Conservation (phyloP, 768 basidiomycete species). For the Termitomyces sp. region DNA sequence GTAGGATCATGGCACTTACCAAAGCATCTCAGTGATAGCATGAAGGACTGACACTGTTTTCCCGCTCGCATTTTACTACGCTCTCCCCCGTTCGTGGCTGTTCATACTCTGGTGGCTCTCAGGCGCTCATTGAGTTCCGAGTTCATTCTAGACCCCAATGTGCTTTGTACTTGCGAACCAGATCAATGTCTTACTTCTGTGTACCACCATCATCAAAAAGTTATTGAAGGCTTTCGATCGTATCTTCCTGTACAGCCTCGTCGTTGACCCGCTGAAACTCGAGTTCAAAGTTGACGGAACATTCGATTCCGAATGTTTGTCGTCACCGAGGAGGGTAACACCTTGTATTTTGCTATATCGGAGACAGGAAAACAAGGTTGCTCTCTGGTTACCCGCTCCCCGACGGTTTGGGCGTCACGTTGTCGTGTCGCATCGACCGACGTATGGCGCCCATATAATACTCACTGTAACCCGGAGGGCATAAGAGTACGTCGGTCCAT, state of each 20-base stretch:
- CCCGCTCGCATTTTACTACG: too few relatives aligned
- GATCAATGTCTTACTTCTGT: neutral
- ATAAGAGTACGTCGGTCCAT: neutral
- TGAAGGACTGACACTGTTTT: too few relatives aligned
- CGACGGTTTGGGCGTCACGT: neutral
- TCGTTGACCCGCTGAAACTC: slow-evolving; percentile 2
- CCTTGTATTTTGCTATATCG: neutral
- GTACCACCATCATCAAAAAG: neutral
- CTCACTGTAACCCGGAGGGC: neutral
- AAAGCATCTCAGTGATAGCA: neutral
- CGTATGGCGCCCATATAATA: neutral
- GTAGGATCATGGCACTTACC: neutral
- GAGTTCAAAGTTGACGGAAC: neutral
- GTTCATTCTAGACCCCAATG: neutral
- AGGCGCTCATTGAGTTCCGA: neutral
- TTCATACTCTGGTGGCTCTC: neutral
- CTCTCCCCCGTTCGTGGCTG: neutral
- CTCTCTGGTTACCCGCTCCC: neutral
- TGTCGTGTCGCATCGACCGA: neutral
- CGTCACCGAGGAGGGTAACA: neutral
- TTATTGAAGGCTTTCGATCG: neutral
- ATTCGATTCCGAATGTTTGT: neutral
- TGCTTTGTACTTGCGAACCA: neutral
- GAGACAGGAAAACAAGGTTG: slow-evolving; percentile 5
- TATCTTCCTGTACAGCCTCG: slow-evolving; percentile 1